These are phyloP conservation scores for Gossypium herbaceum DNA, from an alignment of 345 rosid species.

Conservation along the genomic window DNA sequence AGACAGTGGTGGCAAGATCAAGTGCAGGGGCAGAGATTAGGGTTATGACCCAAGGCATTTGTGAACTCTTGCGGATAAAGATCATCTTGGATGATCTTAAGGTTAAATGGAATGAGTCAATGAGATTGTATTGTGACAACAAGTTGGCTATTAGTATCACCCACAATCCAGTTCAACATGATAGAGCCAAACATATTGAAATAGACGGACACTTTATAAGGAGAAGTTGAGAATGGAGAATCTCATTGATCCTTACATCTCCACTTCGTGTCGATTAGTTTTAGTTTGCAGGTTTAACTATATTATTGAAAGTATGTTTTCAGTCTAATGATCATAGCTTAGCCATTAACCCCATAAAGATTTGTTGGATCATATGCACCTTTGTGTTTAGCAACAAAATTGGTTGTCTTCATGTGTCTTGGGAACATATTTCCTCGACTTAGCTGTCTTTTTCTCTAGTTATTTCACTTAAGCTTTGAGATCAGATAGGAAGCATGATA, in stretches of 20 bases:
- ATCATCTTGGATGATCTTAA: not conserved
- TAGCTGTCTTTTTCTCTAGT: not conserved
- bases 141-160: not conserved
- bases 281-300: not conserved
- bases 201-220: not conserved
- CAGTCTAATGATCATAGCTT: not conserved
- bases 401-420: not conserved
- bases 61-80: not conserved
- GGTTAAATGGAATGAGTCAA: not conserved
- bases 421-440: slow-evolving; percentile 1
- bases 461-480: not conserved
- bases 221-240: not conserved
- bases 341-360: not conserved
- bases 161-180: not conserved
- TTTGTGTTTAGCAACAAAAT: not conserved
- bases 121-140: not conserved
- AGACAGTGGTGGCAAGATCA: not conserved
- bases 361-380: not conserved
- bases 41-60: not conserved
- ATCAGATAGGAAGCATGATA: not conserved
- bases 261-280: not conserved
- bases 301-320: not conserved
- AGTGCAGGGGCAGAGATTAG: not conserved
- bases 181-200: not conserved
- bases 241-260: not conserved